These are phyloP conservation scores for Dendrocalamus sinicus DNA, from an alignment of 176 grass and related monocot species.

Conservation along the genomic window DNA sequence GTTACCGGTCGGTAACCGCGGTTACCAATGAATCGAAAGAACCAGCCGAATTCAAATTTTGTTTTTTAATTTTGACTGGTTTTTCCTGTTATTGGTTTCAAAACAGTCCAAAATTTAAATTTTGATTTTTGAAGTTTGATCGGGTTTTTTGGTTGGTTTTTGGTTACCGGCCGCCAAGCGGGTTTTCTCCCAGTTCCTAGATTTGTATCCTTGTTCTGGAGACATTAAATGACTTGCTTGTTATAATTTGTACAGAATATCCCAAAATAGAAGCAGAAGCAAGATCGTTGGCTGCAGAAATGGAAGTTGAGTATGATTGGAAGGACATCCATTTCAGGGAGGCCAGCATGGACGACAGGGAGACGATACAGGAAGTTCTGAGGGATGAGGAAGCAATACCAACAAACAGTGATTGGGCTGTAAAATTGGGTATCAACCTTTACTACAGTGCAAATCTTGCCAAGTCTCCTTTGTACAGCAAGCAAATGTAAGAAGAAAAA, in stretches of 20 bases:
- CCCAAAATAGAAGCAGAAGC: constrained; percentile 92
- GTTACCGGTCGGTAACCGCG: too few species aligned
- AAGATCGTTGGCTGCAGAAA: constrained; percentile 71
- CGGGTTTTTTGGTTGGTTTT: too few species aligned
- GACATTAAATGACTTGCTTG: constrained; percentile 32
- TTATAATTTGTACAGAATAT: constrained; percentile 74
- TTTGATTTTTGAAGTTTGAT: too few species aligned
- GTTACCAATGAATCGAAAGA: too few species aligned
- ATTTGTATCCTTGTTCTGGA: too few species aligned
- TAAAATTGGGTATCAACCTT: constrained; percentile 91
- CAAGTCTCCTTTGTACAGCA: constrained; percentile 82
- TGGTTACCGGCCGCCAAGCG: too few species aligned
- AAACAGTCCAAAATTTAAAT: too few species aligned
- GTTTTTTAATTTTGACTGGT: too few species aligned
- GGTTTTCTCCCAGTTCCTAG: too few species aligned
- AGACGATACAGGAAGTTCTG: constrained; percentile 60
- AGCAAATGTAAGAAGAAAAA: too few species aligned
- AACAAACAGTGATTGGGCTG: constrained; percentile 84
- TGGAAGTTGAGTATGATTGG: constrained; percentile 69
- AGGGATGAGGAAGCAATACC: constrained; percentile 80
- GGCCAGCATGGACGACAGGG: constrained; percentile 59
- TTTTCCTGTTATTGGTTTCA: too few species aligned
- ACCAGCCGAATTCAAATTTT: too few species aligned
- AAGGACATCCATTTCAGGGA: constrained; percentile 73
- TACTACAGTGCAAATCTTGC: constrained; percentile 93